phyloP scores from a whole-genome alignment of 306 rosid genomes.

The Alnus glutinosa region DNA sequence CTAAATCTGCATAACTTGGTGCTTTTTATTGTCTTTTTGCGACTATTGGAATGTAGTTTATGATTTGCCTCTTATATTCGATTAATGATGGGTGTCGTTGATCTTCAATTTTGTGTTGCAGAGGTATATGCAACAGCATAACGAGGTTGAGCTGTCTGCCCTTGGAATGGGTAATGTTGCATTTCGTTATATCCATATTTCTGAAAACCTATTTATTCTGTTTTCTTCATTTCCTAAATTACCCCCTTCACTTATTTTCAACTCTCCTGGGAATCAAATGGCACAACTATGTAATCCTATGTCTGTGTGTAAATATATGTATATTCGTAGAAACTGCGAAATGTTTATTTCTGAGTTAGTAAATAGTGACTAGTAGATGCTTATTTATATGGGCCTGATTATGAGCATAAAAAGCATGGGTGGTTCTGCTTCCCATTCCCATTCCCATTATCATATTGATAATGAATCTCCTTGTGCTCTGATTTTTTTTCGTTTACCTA shows the following conservation, averaged over 20 bases:
- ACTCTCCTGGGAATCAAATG: not conserved
- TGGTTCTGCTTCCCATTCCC: too few species aligned
- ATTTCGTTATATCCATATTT: not conserved
- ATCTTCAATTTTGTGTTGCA: constrained; percentile 11
- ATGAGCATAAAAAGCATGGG: too few species aligned
- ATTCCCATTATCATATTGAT: too few species aligned
- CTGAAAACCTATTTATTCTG: too few species aligned
- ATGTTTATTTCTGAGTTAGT: too few species aligned
- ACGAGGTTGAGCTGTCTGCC: constrained; percentile 69
- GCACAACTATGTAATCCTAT: not conserved
- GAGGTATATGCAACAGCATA: constrained; percentile 67
- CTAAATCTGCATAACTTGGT: not conserved
- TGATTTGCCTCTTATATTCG: not conserved
- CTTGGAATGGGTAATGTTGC: constrained; percentile 57
- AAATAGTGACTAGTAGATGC: not conserved
- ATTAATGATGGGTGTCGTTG: not conserved
- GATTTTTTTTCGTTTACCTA: not conserved
- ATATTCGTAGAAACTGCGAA: not conserved
- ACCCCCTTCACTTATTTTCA: not conserved
- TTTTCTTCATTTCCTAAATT: not conserved
- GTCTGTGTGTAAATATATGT: not conserved
- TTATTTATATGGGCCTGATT: not conserved
- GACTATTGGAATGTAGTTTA: not conserved
- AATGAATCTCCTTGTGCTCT: too few species aligned
- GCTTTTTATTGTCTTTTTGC: not conserved